Evolutionary conservation across 805 yeast genomes (phyloP).

Genomic region (Kodamaea laetipori): DNA sequence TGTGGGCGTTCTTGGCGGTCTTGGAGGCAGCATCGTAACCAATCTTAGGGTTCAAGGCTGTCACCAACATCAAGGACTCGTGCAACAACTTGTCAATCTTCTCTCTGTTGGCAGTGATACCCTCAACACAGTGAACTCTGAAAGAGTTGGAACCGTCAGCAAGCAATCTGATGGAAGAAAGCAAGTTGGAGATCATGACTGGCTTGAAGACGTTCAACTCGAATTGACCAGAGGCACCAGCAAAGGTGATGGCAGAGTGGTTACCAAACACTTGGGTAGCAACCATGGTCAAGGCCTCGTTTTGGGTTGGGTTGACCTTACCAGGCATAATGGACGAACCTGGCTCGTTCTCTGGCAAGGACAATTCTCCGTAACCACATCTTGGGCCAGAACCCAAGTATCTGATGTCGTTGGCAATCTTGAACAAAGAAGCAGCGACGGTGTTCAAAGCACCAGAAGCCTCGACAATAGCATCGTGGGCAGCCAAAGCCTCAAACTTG

Average conservation of each 20-base stretch:
- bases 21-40: constrained; percentile 97
- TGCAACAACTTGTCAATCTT: constrained; percentile 85
- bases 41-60: constrained; percentile 97
- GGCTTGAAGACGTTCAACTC: constrained; percentile 99
- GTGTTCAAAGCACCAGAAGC: constrained; percentile 97
- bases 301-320: constrained; percentile 98
- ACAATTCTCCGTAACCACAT: constrained; percentile 96
- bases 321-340: constrained; percentile 99
- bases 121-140: constrained; percentile 93
- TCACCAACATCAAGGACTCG: constrained; percentile 96
- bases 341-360: constrained; percentile 97
- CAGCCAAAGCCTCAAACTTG: constrained; percentile 98
- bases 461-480: constrained; percentile 98
- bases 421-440: constrained; percentile 87
- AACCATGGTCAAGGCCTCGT: constrained; percentile 98
- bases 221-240: constrained; percentile 98
- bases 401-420: constrained; percentile 97
- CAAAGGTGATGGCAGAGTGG: constrained; percentile 91
- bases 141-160: constrained; percentile 90
- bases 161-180: constrained; percentile 81
- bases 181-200: constrained; percentile 85
- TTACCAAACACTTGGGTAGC: constrained; percentile 98
- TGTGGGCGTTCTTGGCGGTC: constrained; percentile 98
- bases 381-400: constrained; percentile 99
- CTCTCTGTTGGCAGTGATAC: constrained; percentile 84